Base-by-base conservation (phyloP, 345 rosid genomes). In the Brassica rapa region DNA sequence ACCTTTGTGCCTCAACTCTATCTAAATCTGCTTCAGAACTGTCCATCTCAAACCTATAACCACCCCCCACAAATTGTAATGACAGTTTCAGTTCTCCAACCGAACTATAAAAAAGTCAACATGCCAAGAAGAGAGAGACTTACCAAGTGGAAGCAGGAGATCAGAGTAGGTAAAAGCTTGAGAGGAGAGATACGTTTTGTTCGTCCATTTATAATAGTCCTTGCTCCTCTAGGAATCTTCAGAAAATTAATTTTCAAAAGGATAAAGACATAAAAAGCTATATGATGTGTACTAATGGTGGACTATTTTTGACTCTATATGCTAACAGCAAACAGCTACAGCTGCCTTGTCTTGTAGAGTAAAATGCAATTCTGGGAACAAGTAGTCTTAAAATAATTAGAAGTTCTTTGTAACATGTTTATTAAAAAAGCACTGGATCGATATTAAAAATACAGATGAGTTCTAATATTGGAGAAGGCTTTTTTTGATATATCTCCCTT, bases 281-380 rank as follows among this genome's bases (percentile, higher is more conserved):
- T 11, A 39, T 41, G 8, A 37, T 37, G 3, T 49, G 9, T 55
- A 55, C 60, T 16, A 8, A 8, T 19, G 1, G 12, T 9, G 29
- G 62, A 56, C 23, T 51, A 56, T 21, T 8, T 6, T 37, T 56
- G 11, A 21, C 25, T 16, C 1, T 55, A 55, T 55, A 16, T 23
- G 29, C 14, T 57, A 21, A 23, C 33, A 66, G 70, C 30, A 66
- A 39, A 66, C 70, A 66, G 30, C 53, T 66, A 66, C 56, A 41
- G 19, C 56, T 66, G 14, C 55, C 19, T 66, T 66, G 32, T 35
- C 35, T 32, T 32, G 35, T 32, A 32, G 35, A 33, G 37, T 33
- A 33, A 6, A 19, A 67, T 67, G 57, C 71, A 67, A 43, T 41
- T 6, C 3, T 24, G 35, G 35, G 35, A 67, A 41, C 57, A 24